A percentile compares a stretch with the other conserved stretches of the same genome.
Evolutionary conservation across 306 rosid genomes (phyloP).

Genomic region (Luffa acutangula): DNA sequence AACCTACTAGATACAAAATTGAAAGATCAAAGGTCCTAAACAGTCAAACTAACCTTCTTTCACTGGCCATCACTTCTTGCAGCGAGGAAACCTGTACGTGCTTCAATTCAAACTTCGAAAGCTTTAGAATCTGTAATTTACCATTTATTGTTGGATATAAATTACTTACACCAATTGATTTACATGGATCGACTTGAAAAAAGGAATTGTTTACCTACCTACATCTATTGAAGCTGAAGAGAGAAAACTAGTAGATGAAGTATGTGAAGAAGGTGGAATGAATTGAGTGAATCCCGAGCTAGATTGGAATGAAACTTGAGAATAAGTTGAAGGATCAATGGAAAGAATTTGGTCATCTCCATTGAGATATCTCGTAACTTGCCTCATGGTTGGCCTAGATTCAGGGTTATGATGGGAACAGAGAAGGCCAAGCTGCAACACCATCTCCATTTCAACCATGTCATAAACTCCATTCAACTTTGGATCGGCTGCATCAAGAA

Average conservation of each 20-base stretch:
- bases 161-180: neutral
- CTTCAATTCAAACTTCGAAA: too few relatives aligned
- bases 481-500: conserved; percentile 39
- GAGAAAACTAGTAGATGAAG: conserved; percentile 16
- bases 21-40: too few relatives aligned
- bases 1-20: neutral
- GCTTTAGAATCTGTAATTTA: too few relatives aligned
- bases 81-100: too few relatives aligned
- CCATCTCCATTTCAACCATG: conserved; percentile 41
- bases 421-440: conserved; percentile 44
- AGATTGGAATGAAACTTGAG: conserved; percentile 8
- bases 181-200: neutral
- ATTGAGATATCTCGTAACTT: conserved; percentile 33
- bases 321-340: conserved; percentile 24
- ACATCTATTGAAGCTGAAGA: conserved; percentile 23
- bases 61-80: too few relatives aligned
- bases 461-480: conserved; percentile 21
- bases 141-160: too few relatives aligned
- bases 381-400: conserved; percentile 52
- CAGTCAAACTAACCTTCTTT: too few relatives aligned
- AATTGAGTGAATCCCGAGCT: conserved; percentile 19
- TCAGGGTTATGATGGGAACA: conserved; percentile 38
- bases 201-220: conserved; percentile 25
- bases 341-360: conserved; percentile 43
- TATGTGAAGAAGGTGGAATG: conserved; percentile 4